A percentile compares a stretch with the other conserved stretches of the same genome.
Conservation (phyloP, 306 rosid species). For the Malus asiatica region DNA sequence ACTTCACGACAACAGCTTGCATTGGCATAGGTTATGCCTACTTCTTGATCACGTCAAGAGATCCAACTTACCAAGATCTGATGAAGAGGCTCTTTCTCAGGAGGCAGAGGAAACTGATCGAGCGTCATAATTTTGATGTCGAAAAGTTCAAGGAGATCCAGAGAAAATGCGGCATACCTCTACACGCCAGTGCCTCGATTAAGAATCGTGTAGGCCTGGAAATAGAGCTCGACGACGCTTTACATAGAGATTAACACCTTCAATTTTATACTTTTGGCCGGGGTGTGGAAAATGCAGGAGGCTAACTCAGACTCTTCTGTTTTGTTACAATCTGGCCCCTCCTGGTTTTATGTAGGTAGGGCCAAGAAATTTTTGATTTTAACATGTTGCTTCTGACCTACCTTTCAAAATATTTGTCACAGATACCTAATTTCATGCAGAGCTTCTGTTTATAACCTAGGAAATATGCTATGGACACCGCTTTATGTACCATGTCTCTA, state of each 20-base stretch:
- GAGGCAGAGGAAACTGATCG: conserved; percentile 73
- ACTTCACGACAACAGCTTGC: conserved; percentile 62
- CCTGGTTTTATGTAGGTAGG: conserved; percentile 15
- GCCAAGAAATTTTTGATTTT: neutral
- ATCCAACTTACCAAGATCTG: conserved; percentile 85
- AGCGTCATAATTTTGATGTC: conserved; percentile 54
- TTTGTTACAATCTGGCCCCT: conserved; percentile 11
- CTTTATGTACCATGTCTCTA: too few relatives aligned
- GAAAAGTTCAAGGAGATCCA: conserved; percentile 55
- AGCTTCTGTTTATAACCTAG: neutral
- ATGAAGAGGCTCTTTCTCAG: conserved; percentile 77
- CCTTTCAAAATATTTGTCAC: neutral
- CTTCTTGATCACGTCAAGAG: conserved; percentile 86
- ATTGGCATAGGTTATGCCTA: conserved; percentile 83
- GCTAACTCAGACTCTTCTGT: neutral
- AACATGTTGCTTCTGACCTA: neutral
- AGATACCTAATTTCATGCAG: neutral
- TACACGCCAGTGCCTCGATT: conserved; percentile 44
- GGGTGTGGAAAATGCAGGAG: neutral
- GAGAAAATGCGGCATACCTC: conserved; percentile 35
- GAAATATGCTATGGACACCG: too few relatives aligned
- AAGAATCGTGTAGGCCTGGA: conserved; percentile 57
- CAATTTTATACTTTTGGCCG: neutral
- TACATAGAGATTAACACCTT: conserved; percentile 30
- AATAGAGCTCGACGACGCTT: conserved; percentile 55